phyloP scores from a whole-genome alignment of 192 early-diverging fungal genomes.

The Coemansia sp. region DNA sequence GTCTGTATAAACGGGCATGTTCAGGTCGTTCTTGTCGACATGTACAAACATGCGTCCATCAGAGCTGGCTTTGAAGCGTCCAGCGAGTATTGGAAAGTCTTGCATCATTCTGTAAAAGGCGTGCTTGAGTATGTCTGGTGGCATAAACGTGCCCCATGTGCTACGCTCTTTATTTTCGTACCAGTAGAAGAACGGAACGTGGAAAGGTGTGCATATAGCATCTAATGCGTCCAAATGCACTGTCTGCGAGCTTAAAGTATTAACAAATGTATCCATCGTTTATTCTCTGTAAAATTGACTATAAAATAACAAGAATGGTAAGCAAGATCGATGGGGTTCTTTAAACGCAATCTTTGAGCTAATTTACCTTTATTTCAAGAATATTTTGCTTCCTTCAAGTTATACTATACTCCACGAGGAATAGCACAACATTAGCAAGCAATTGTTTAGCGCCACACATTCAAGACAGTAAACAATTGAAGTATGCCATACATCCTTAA shows the following conservation, averaged over 20 bases:
- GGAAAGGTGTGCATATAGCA: neutral
- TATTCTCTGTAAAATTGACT: too few species aligned
- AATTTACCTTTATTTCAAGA: too few species aligned
- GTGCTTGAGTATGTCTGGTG: slow-evolving; percentile 4
- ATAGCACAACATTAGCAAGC: too few species aligned
- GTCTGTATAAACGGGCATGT: too few species aligned
- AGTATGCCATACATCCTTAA: too few species aligned
- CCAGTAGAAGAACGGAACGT: slow-evolving; percentile 14
- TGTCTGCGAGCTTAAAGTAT: slow-evolving; percentile 3
- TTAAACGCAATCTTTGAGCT: too few species aligned
- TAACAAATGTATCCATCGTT: slow-evolving; percentile 9
- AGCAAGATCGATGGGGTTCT: neutral
- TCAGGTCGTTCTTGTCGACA: slow-evolving; percentile 16
- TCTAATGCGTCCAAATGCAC: slow-evolving; percentile 15
- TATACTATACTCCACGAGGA: too few species aligned
- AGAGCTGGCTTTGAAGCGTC: neutral
- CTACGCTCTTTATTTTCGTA: slow-evolving; percentile 10
- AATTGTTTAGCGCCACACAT: too few species aligned
- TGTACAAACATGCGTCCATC: neutral
- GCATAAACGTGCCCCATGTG: slow-evolving; percentile 14
- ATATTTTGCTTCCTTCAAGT: too few species aligned
- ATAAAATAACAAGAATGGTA: neutral
- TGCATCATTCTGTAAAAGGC: slow-evolving; percentile 18
- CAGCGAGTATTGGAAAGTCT: too few species aligned
- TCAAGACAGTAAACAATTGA: too few species aligned